Evolutionary conservation across 164 flowering plant species (phyloP).

Genomic region (Stephania yunnanensis): DNA sequence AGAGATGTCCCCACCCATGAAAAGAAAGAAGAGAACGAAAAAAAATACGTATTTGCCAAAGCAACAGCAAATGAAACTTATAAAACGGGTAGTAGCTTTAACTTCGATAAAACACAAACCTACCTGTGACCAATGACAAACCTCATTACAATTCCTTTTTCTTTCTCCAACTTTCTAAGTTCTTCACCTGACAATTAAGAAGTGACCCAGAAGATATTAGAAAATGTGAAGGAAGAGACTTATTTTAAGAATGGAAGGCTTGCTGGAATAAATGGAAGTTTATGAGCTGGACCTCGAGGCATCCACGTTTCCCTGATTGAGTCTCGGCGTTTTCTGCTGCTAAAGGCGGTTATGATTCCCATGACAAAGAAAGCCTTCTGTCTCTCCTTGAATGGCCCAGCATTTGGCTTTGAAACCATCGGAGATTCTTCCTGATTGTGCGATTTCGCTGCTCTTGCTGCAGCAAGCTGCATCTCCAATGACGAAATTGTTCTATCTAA

Average conservation of each 20-base stretch:
- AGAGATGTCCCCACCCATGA: background rate
- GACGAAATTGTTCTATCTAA: constrained; percentile 81
- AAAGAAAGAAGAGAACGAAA: constrained; percentile 3
- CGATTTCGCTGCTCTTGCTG: constrained; percentile 63
- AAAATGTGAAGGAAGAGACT: background rate
- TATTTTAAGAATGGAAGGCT: background rate
- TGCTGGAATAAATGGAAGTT: background rate
- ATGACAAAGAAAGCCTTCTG: constrained; percentile 74
- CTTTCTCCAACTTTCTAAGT: constrained; percentile 57
- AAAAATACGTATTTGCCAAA: constrained; percentile 8
- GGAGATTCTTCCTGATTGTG: constrained; percentile 42
- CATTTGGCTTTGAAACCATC: constrained; percentile 23
- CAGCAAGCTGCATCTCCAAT: constrained; percentile 76
- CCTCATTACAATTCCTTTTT: constrained; percentile 76
- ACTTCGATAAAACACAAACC: background rate
- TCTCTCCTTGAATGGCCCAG: constrained; percentile 34
- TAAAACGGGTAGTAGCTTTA: constrained; percentile 3
- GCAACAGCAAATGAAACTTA: constrained; percentile 1
- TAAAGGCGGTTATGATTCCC: constrained; percentile 85
- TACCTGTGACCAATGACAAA: constrained; percentile 94
- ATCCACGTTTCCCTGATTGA: constrained; percentile 88
- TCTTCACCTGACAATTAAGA: constrained; percentile 43
- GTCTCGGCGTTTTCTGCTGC: constrained; percentile 82
- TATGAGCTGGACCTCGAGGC: constrained; percentile 54
- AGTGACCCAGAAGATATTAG: background rate